Evolutionary conservation across 345 rosid genomes (phyloP).

Genomic region (Erysimum cheiranthoides): DNA sequence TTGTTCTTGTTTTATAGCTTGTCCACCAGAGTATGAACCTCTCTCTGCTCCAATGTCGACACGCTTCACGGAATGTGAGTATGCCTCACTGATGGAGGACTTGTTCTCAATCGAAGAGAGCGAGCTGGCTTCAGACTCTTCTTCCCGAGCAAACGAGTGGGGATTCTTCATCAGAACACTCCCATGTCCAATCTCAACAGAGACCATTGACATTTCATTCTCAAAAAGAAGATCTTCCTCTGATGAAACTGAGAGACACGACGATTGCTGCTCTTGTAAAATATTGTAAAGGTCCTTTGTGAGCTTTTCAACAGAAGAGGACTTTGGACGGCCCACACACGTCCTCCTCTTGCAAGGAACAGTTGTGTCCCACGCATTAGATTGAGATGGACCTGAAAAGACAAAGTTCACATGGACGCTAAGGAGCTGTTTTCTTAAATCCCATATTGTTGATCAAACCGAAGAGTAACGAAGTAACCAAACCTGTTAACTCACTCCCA

Average conservation of each 20-base stretch:
- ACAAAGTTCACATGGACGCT: conserved; percentile 28
- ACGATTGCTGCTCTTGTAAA: conserved; percentile 92
- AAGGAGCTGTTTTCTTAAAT: neutral
- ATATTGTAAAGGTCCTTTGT: conserved; percentile 82
- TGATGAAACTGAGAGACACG: conserved; percentile 84
- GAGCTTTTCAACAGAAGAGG: conserved; percentile 90
- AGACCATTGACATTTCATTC: conserved; percentile 88
- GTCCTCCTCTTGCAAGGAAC: conserved; percentile 95
- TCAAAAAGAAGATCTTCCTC: conserved; percentile 95
- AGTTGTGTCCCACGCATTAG: conserved; percentile 83
- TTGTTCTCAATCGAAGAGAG: conserved; percentile 83
- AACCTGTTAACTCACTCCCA: conserved; percentile 95
- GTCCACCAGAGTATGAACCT: conserved; percentile 51
- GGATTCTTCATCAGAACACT: conserved; percentile 89
- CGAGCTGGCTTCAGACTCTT: conserved; percentile 98
- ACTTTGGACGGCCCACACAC: conserved; percentile 81
- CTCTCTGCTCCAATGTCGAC: conserved; percentile 49
- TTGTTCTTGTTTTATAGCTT: conserved; percentile 63
- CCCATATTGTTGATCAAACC: conserved; percentile 2
- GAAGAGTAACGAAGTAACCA: conserved; percentile 10
- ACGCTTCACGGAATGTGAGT: conserved; percentile 58
- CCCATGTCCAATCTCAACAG: conserved; percentile 98
- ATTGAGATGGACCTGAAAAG: conserved; percentile 79
- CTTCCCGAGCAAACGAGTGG: conserved; percentile 80
- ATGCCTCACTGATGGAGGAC: conserved; percentile 59